These are phyloP conservation scores for Digitaria exilis DNA, from an alignment of 202 grass and related monocot species.

Conservation along the genomic window DNA sequence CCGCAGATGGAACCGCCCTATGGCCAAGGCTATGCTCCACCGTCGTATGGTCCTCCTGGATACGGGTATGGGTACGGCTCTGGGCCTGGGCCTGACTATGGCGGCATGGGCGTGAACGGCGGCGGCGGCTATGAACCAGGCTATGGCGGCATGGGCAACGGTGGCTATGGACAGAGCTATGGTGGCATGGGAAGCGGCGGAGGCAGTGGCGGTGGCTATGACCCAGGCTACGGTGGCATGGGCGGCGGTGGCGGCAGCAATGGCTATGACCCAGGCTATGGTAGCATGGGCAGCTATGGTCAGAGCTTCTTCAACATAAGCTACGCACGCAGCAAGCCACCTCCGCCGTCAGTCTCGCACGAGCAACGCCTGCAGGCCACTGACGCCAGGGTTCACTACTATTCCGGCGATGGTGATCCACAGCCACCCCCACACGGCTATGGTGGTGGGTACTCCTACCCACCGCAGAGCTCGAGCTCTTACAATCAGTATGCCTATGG, in stretches of 20 bases:
- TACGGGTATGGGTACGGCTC: conserved; percentile 30
- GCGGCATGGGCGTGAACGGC: conserved; percentile 14
- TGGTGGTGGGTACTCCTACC: conserved; percentile 49
- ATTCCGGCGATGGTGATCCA: conserved; percentile 20
- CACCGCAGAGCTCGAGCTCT: conserved; percentile 53
- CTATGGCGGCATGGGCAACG: too few relatives aligned
- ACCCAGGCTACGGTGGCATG: background rate
- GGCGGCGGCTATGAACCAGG: conserved; percentile 24
- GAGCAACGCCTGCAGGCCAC: conserved; percentile 51
- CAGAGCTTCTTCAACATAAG: conserved; percentile 70
- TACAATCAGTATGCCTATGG: conserved; percentile 62
- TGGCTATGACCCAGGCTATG: conserved; percentile 23
- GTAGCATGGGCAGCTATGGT: conserved; percentile 43
- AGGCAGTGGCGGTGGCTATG: background rate
- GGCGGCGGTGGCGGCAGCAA: background rate
- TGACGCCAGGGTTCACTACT: conserved; percentile 49
- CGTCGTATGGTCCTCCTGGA: conserved; percentile 26
- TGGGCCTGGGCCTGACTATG: conserved; percentile 26
- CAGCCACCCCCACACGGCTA: conserved; percentile 44
- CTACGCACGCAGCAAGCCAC: conserved; percentile 63
- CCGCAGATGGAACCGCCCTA: conserved; percentile 40
- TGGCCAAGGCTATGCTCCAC: conserved; percentile 35
- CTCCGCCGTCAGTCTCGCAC: conserved; percentile 39
- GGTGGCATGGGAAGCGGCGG: background rate
- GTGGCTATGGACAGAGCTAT: conserved; percentile 1